Evolutionary conservation across 73 alveolate genomes (phyloP).

Genomic region (Paramecium tetraurelia): DNA sequence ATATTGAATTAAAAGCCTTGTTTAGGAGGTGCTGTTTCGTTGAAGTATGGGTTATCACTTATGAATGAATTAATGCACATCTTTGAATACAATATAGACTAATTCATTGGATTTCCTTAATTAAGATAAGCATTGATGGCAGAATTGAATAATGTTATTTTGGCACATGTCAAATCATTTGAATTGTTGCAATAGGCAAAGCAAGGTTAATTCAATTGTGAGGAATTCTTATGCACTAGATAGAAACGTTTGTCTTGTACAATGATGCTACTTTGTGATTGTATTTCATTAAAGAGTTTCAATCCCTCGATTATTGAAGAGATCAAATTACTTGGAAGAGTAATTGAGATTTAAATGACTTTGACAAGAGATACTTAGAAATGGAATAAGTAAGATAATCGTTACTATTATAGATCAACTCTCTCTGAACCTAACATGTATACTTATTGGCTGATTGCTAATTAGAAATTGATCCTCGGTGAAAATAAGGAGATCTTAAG

Average conservation of each 20-base stretch:
- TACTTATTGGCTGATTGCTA: constrained; percentile 48
- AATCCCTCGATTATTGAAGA: constrained; percentile 28
- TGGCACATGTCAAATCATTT: constrained; percentile 53
- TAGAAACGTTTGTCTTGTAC: constrained; percentile 59
- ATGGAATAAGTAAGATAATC: constrained; percentile 42
- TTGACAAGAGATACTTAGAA: constrained; percentile 53
- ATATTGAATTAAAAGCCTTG: background rate
- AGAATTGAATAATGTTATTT: constrained; percentile 57
- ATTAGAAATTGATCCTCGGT: background rate
- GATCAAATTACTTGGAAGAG: constrained; percentile 47
- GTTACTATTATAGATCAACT: background rate
- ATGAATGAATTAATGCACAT: constrained; percentile 60
- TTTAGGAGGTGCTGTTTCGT: constrained; percentile 27
- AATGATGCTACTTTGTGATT: constrained; percentile 65
- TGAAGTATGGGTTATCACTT: constrained; percentile 60
- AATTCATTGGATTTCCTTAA: constrained; percentile 33
- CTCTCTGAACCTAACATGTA: constrained; percentile 35
- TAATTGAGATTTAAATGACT: constrained; percentile 56
- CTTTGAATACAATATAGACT: constrained; percentile 54
- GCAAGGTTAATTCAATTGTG: constrained; percentile 24
- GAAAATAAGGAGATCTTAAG: background rate
- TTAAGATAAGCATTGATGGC: constrained; percentile 40
- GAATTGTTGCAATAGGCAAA: constrained; percentile 44
- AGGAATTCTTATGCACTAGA: constrained; percentile 35
- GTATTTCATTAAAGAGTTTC: constrained; percentile 40